These are phyloP conservation scores for Alternaria hordeiaustralica DNA, from an alignment of 2,329 filamentous ascomycete species.

Conservation along the genomic window DNA sequence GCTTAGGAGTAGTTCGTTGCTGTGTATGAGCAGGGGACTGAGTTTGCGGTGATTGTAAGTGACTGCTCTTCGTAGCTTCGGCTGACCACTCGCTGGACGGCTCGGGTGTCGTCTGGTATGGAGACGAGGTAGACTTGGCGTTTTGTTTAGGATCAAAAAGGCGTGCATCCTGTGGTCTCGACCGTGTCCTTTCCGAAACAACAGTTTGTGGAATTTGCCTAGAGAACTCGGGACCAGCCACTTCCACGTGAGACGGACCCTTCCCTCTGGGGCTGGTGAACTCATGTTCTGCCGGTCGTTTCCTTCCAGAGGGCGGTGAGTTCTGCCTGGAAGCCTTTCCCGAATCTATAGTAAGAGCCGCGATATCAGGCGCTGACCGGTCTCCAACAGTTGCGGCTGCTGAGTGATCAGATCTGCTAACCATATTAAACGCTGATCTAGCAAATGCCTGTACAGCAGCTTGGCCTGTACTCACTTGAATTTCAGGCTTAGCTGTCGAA, in stretches of 20 bases:
- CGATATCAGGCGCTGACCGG: conserved; percentile 40
- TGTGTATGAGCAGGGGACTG: conserved; percentile 18
- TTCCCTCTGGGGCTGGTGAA: conserved; percentile 34
- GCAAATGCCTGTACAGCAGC: neutral
- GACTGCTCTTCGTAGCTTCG: conserved; percentile 26
- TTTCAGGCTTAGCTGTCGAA: conserved; percentile 31
- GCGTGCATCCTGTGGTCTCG: conserved; percentile 27
- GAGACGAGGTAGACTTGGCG: conserved; percentile 17
- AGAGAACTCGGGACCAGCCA: conserved; percentile 36
- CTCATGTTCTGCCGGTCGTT: conserved; percentile 39
- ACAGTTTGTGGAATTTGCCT: conserved; percentile 27
- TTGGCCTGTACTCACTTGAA: conserved; percentile 18
- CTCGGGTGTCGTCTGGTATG: conserved; percentile 32
- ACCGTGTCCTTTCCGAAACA: conserved; percentile 18
- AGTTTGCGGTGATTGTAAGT: conserved; percentile 20
- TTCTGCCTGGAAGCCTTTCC: conserved; percentile 25
- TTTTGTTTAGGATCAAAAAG: conserved; percentile 29
- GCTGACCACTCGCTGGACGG: conserved; percentile 31
- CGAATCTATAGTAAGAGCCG: conserved; percentile 33
- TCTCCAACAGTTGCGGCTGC: conserved; percentile 36
- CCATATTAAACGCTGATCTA: conserved; percentile 7
- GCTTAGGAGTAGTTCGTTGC: conserved; percentile 19
- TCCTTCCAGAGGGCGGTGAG: conserved; percentile 33
- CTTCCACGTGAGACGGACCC: conserved; percentile 25
- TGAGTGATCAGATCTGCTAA: conserved; percentile 30